These are phyloP conservation scores for Lentithecium fluviatile DNA, from an alignment of 495 filamentous ascomycete genomes.

Conservation along the genomic window DNA sequence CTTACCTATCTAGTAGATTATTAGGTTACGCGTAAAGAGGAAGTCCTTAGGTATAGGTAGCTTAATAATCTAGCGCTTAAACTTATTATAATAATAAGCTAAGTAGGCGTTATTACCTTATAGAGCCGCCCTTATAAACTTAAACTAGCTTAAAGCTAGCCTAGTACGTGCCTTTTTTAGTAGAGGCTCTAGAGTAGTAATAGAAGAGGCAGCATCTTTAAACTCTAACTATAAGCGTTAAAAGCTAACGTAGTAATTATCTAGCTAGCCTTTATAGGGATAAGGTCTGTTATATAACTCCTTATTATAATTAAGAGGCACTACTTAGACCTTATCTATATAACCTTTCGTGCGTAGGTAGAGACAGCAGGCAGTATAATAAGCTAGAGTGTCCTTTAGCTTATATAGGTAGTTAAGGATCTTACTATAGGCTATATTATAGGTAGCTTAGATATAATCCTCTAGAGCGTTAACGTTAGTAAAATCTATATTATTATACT, in stretches of 20 bases:
- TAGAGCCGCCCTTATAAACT: background rate
- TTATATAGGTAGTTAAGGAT: constrained; percentile 2
- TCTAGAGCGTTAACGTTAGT: constrained; percentile 10
- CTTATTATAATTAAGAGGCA: background rate
- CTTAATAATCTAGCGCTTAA: too few species aligned
- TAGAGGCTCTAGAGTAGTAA: too few species aligned
- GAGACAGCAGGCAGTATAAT: background rate
- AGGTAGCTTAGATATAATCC: constrained; percentile 5
- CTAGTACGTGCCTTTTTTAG: too few species aligned
- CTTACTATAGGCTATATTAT: constrained; percentile 2
- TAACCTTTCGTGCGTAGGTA: too few species aligned
- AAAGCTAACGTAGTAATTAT: background rate
- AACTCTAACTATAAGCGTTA: background rate
- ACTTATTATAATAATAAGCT: background rate
- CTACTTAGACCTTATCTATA: too few species aligned
- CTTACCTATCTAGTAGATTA: background rate
- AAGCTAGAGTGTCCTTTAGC: background rate
- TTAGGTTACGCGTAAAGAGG: background rate
- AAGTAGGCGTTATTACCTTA: background rate
- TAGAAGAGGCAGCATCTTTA: background rate
- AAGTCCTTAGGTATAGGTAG: background rate
- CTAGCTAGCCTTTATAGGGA: background rate
- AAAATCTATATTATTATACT: constrained; percentile 2
- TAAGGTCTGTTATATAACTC: background rate
- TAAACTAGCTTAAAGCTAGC: background rate